Percentiles rank a stretch among this genome's conserved stretches.
Conservation (phyloP, 2,329 filamentous ascomycete species). For the Aureobasidium sp. region DNA sequence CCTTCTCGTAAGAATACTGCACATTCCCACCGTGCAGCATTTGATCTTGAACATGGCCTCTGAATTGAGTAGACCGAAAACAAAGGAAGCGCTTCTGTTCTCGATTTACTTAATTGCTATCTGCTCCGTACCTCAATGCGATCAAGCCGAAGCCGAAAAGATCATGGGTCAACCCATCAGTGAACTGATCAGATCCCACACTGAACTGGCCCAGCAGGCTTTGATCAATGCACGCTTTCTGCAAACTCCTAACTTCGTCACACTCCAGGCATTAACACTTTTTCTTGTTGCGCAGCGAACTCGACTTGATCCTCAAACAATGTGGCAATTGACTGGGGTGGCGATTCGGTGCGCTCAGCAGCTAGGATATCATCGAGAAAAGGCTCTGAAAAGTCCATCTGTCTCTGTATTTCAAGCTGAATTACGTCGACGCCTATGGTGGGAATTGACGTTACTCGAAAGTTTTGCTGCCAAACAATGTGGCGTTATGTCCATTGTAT, state of each 20-base stretch:
- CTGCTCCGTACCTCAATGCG: slow-evolving; percentile 37
- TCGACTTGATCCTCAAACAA: slow-evolving; percentile 42
- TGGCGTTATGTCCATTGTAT: slow-evolving; percentile 21
- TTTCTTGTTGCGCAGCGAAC: slow-evolving; percentile 44
- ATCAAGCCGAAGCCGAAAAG: slow-evolving; percentile 36
- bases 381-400: slow-evolving; percentile 35
- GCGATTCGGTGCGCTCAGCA: slow-evolving; percentile 52
- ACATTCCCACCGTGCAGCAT: slow-evolving; percentile 48
- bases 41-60: slow-evolving; percentile 44
- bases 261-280: slow-evolving; percentile 60
- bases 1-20: slow-evolving; percentile 61
- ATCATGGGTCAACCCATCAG: slow-evolving; percentile 44
- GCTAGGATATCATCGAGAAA: slow-evolving; percentile 56
- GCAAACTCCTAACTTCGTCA: slow-evolving; percentile 55
- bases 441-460: slow-evolving; percentile 56
- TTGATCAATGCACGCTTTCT: slow-evolving; percentile 61
- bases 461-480: slow-evolving; percentile 26
- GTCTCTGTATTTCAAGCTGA: slow-evolving; percentile 50
- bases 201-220: slow-evolving; percentile 39
- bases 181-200: neutral
- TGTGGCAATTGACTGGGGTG: slow-evolving; percentile 59
- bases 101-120: slow-evolving; percentile 53
- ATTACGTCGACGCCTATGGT: slow-evolving; percentile 54
- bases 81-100: slow-evolving; percentile 53
- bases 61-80: slow-evolving; percentile 43